Evolutionary conservation across 441 rosid species (phyloP).

Genomic region (Omphalea diandra): DNA sequence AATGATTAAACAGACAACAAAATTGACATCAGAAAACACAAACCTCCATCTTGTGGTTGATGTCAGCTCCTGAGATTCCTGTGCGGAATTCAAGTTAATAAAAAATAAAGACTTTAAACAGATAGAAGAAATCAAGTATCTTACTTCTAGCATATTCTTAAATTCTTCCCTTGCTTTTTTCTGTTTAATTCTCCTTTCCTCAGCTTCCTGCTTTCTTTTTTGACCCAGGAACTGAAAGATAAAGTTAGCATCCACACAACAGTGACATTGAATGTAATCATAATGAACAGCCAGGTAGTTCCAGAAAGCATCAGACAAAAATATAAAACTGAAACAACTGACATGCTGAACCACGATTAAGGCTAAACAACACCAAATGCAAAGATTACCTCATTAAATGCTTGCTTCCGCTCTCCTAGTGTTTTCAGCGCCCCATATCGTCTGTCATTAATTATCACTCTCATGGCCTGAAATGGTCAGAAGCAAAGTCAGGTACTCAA

Average conservation of each 20-base stretch:
- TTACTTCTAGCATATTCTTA: constrained; percentile 89
- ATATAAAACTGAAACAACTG: constrained; percentile 8
- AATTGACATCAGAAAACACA: constrained; percentile 23
- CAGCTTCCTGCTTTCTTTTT: constrained; percentile 88
- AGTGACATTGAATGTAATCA: constrained; percentile 1
- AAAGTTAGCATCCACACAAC: constrained; percentile 7
- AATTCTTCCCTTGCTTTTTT: constrained; percentile 93
- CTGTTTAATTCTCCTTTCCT: constrained; percentile 87
- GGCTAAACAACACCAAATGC: background rate
- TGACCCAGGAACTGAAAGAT: constrained; percentile 83
- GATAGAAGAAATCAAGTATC: constrained; percentile 20
- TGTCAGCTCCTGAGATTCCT: constrained; percentile 83
- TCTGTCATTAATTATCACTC: constrained; percentile 79
- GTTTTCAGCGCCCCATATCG: constrained; percentile 93
- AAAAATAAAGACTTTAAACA: background rate
- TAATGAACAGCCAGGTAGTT: background rate
- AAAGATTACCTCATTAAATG: constrained; percentile 85
- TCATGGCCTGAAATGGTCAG: constrained; percentile 53
- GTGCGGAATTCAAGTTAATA: constrained; percentile 25
- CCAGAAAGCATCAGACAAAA: background rate
- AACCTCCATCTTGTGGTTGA: constrained; percentile 89
- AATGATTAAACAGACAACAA: constrained; percentile 19
- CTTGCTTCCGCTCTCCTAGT: constrained; percentile 97
- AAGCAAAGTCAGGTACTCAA: constrained; percentile 2
- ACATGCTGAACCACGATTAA: background rate